Evolutionary conservation across 495 filamentous ascomycete genomes (phyloP).

Genomic region (Geopyxis carbonaria): DNA sequence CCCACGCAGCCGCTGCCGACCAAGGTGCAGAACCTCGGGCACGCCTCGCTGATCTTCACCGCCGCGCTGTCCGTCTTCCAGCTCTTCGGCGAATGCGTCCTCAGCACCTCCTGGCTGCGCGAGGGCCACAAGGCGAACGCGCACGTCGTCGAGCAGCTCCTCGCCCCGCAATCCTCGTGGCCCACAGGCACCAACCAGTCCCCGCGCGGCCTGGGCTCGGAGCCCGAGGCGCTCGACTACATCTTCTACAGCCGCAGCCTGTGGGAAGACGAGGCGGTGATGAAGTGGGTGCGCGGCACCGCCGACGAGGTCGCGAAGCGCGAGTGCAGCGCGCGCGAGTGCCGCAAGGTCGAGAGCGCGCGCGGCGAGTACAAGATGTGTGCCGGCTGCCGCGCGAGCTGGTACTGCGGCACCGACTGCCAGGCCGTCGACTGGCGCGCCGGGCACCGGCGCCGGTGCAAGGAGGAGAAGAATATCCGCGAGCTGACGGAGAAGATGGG

Average conservation of each 20-base stretch:
- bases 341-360: constrained; percentile 7
- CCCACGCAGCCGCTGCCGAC: constrained; percentile 7
- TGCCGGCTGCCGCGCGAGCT: constrained; percentile 11
- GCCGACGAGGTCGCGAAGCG: constrained; percentile 9
- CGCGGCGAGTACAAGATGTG: constrained; percentile 9
- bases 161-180: constrained; percentile 3
- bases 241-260: constrained; percentile 7
- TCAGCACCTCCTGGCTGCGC: constrained; percentile 12
- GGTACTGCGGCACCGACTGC: constrained; percentile 11
- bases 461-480: constrained; percentile 10
- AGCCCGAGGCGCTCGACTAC: constrained; percentile 12
- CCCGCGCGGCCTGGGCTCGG: constrained; percentile 10
- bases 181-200: constrained; percentile 5
- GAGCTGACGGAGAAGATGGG: constrained; percentile 8
- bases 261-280: constrained; percentile 9
- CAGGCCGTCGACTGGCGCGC: constrained; percentile 10
- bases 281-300: constrained; percentile 8
- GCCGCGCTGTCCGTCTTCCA: constrained; percentile 10
- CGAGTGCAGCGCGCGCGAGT: constrained; percentile 7
- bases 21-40: constrained; percentile 7
- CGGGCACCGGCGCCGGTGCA: constrained; percentile 11
- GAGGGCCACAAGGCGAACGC: constrained; percentile 8
- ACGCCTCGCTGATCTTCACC: constrained; percentile 12
- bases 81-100: constrained; percentile 5
- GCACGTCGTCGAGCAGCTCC: constrained; percentile 7